phyloP scores from a whole-genome alignment of 768 basidiomycete species.

The Arthromyces matolae region DNA sequence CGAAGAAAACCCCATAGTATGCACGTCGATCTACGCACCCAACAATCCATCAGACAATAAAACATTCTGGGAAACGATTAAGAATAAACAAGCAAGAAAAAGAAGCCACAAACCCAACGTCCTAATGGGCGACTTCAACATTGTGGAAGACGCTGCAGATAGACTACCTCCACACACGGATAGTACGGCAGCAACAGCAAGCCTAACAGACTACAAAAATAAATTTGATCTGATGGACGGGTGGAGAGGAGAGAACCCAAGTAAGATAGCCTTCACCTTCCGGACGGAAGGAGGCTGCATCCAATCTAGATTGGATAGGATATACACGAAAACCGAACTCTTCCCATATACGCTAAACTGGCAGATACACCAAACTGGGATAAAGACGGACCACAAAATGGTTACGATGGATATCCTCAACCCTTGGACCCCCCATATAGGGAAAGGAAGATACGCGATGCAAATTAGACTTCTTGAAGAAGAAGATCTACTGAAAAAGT shows the following conservation, averaged over 20 bases:
- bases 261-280: neutral
- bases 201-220: neutral
- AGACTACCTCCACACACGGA: conserved; percentile 24
- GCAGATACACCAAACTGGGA: neutral
- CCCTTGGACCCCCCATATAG: neutral
- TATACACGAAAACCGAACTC: neutral
- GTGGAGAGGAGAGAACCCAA: conserved; percentile 7
- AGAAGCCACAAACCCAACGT: conserved; percentile 24
- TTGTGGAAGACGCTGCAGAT: conserved; percentile 35
- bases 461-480: neutral
- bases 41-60: conserved; percentile 24
- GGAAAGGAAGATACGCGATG: neutral
- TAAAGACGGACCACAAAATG: conserved; percentile 9
- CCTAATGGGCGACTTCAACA: conserved; percentile 38
- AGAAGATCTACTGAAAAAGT: neutral
- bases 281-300: neutral
- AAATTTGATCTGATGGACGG: conserved; percentile 5
- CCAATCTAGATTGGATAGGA: conserved; percentile 6
- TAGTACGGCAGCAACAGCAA: neutral
- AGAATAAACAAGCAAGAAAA: conserved; percentile 7
- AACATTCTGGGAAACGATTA: conserved; percentile 26
- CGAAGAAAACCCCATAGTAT: too few species aligned
- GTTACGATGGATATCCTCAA: neutral
- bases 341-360: conserved; percentile 2
- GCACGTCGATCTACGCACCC: conserved; percentile 36